Conservation (phyloP, 208 protist genomes). For the Leptomonas pyrrhocoris region DNA sequence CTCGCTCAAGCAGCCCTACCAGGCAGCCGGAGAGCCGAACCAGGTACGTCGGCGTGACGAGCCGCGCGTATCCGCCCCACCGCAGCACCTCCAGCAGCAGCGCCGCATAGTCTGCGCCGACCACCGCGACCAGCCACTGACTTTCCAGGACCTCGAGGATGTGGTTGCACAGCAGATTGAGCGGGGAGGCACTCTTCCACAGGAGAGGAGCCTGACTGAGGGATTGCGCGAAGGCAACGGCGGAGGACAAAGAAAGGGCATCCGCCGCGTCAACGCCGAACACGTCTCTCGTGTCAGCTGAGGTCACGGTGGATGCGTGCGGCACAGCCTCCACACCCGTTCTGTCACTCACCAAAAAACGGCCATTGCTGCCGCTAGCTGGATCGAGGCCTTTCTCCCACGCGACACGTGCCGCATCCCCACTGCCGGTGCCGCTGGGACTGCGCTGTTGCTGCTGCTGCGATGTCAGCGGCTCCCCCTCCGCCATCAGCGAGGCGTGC, state of each 20-base stretch:
- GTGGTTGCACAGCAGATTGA: conserved; percentile 56
- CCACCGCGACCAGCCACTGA: conserved; percentile 47
- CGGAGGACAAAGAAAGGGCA: neutral
- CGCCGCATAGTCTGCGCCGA: conserved; percentile 65
- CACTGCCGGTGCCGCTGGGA: neutral
- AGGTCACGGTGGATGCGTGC: neutral
- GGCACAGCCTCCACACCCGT: neutral
- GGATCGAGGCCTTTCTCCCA: neutral
- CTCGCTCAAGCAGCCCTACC: conserved; percentile 49
- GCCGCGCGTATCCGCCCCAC: conserved; percentile 56
- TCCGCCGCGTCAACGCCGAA: neutral
- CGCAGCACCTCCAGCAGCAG: conserved; percentile 54
- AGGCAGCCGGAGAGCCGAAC: conserved; percentile 41
- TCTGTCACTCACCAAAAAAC: no score
- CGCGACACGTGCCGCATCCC: neutral
- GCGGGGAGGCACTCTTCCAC: conserved; percentile 72
- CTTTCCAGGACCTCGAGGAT: conserved; percentile 75
- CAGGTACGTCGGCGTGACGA: conserved; percentile 45
- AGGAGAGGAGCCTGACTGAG: conserved; percentile 52
- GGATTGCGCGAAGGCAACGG: neutral
- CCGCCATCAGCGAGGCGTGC: conserved; percentile 46
- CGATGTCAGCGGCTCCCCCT: conserved; percentile 27
- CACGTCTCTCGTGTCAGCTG: neutral
- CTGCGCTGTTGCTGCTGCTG: neutral
- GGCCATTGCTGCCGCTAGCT: no score